Evolutionary conservation across 139 green algal species (phyloP), one percentile per base, ranked within the genome.

Genomic region (Coccomyxa sp.): DNA sequence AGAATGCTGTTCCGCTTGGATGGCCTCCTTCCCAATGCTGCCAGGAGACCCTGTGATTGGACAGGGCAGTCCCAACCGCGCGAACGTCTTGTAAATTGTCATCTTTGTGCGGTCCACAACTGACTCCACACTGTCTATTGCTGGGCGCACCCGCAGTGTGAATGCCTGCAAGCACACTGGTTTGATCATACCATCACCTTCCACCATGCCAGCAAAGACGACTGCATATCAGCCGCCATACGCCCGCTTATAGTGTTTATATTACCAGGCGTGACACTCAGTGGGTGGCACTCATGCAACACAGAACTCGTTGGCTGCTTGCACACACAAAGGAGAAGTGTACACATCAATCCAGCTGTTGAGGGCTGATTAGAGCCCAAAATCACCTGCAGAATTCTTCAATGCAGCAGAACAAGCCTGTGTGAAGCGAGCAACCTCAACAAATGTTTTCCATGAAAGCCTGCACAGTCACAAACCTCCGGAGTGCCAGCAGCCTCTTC

Each of bases 101-200:
- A 98, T 98, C 88, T 97, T 98, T 0, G 92, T n/a, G 0, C 96
- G 85, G 83, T 99, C 96, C 51, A 98, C 58, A 9, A 85, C 88
- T 18, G 92, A 83, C 0, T 86, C 89, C 18, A 91, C n/a, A 0
- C 88, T 92, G 87, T 99, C 96, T 59, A 98, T 76, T 9, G 95
- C 96, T 21, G 96, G 96, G 13, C 96, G 86, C n/a, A 94, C 92
- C 21, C 92, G 86, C 63, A 98, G 83, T 63, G 93, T 90, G 89
- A 99, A 98, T 0, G 95, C 94, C 88, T 96, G 89, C 60, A 81
- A 57, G 11, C 14, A n/a, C 58, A 82, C 25, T 13, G 4, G 11
- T 27, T n/a, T 0, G 3, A 51, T 51, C 38, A 51, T 51, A 51
- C 38, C 38, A 51, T 51, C 38, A 7, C 7, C 38, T 51, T 51